These are phyloP conservation scores for Candida chilensis DNA, from an alignment of 805 yeast genomes.

Conservation along the genomic window DNA sequence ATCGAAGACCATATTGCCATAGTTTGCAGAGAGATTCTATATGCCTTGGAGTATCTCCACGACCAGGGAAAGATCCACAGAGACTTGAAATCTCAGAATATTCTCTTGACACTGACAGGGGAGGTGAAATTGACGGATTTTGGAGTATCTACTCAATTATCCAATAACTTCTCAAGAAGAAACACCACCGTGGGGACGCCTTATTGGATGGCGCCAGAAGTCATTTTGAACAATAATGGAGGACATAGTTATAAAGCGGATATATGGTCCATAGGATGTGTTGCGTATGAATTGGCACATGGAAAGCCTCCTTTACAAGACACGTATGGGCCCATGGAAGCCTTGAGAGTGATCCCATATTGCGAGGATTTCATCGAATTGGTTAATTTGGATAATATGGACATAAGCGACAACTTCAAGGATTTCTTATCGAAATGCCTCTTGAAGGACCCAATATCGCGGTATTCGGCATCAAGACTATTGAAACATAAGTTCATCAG, in stretches of 20 bases:
- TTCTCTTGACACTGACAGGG: constrained; percentile 23
- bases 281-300: constrained; percentile 61
- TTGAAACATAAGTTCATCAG: constrained; percentile 45
- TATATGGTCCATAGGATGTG: constrained; percentile 75
- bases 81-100: constrained; percentile 32
- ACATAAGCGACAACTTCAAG: constrained; percentile 13
- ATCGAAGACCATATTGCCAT: constrained; percentile 44
- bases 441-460: constrained; percentile 48
- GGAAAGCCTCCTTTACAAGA: constrained; percentile 64
- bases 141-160: constrained; percentile 33
- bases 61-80: constrained; percentile 68
- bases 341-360: constrained; percentile 25
- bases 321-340: constrained; percentile 30
- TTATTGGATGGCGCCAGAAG: constrained; percentile 61
- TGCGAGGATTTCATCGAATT: constrained; percentile 21
- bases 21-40: constrained; percentile 44
- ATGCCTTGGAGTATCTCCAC: constrained; percentile 62
- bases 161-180: constrained; percentile 29
- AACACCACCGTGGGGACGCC: constrained; percentile 45
- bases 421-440: constrained; percentile 60
- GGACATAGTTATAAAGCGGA: constrained; percentile 54
- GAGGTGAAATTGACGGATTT: constrained; percentile 34
- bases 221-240: constrained; percentile 48
- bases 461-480: constrained; percentile 59
- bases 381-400: constrained; percentile 14